Evolutionary conservation across 2,329 filamentous ascomycete species (phyloP), one percentile per base, ranked within the genome.

Genomic region (Fonsecaea nubica): DNA sequence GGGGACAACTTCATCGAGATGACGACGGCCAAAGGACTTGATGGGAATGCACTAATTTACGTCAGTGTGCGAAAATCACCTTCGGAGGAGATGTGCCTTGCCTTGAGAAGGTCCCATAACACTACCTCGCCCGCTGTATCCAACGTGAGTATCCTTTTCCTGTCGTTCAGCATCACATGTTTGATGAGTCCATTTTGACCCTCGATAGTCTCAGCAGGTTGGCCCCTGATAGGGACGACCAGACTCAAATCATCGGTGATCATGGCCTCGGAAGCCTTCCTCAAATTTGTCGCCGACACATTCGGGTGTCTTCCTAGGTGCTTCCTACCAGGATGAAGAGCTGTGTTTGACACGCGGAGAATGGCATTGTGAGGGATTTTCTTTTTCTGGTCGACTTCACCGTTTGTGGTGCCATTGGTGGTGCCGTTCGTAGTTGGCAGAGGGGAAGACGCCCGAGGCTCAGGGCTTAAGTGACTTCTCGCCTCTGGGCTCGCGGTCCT

Each of bases 181-280:
- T 98, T 99, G 68, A 98, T 92, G 61, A 99, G 81, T 9, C 95
- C 95, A 79, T 97, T 94, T 74, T 97, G 93, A 1, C 95, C 95
- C 78, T 97, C 93, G 56, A 99, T 95, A 0, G 91, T 92, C 76
- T 94, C 92, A 70, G 89, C 87, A 1, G 90, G 90, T 62, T 89
- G 77, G 60, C 87, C 82, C 72, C 91, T 86, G 58, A 92, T 85
- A 0, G 92, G 90, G 61, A 90, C 81, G 12, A 84, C 82, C 2
- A 82, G 73, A 45, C 63, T 71, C 15, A 79, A 81, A 73, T 80
- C 75, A 52, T 84, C 82, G 35, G 84, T 78, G 21, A 85, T 73
- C 18, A 87, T 78, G 8, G 79, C 77, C 66, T 90, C 88, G 0
- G 87, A 84, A 6, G 83, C 81, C 75, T 89, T 89, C 63, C 87